A percentile compares a stretch with the other conserved stretches of the same genome.
phyloP scores from a whole-genome alignment of 257 asterid species.

The Fraxinus quadrangulata region DNA sequence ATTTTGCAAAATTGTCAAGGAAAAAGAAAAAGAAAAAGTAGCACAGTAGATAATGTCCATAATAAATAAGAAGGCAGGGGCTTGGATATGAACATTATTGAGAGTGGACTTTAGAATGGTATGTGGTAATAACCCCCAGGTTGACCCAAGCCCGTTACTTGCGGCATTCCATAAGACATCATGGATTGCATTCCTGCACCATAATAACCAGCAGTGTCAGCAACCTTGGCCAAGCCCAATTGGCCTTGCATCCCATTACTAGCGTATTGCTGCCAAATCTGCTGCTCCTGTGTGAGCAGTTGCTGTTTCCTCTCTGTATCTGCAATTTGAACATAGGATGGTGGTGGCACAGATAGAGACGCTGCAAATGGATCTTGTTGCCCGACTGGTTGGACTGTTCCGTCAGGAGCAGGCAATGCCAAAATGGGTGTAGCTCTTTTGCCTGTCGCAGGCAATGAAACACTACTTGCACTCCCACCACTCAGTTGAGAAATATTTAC shows the following conservation, averaged over 20 bases:
- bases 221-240: constrained; percentile 45
- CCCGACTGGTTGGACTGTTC: constrained; percentile 48
- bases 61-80: neutral
- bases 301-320: constrained; percentile 73
- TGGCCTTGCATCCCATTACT: constrained; percentile 67
- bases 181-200: constrained; percentile 22
- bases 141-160: constrained; percentile 36
- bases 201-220: constrained; percentile 39
- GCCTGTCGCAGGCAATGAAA: constrained; percentile 46
- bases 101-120: constrained; percentile 32
- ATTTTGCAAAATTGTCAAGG: neutral
- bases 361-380: constrained; percentile 72
- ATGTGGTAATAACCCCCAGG: constrained; percentile 48
- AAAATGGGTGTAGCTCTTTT: constrained; percentile 37
- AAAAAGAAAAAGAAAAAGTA: neutral
- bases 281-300: constrained; percentile 64
- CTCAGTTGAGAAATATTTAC: constrained; percentile 36
- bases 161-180: constrained; percentile 50
- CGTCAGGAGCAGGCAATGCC: constrained; percentile 69
- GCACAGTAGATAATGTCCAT: neutral
- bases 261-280: constrained; percentile 67
- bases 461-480: constrained; percentile 71
- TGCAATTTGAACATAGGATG: constrained; percentile 69
- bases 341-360: constrained; percentile 65
- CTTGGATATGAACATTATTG: neutral